Conservation (phyloP, 352 stramenopile species). For the Phytophthora vignae region DNA sequence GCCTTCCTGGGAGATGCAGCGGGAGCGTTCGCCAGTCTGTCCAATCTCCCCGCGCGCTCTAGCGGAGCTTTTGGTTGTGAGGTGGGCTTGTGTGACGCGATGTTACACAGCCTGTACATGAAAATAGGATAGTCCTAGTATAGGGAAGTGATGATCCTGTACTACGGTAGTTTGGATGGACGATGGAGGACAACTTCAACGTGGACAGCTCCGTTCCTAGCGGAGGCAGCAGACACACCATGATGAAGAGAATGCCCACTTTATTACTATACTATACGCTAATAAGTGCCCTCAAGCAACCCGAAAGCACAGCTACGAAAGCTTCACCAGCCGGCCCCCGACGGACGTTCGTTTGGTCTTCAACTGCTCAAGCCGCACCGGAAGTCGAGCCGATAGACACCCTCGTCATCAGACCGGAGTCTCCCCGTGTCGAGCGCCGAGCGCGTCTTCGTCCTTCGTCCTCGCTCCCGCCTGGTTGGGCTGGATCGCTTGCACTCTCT, state of each 20-base stretch:
- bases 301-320: slow-evolving; percentile 40
- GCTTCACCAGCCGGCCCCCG: slow-evolving; percentile 19
- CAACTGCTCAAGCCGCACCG: background rate
- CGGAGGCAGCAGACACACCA: too few species aligned
- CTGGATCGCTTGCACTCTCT: slow-evolving; percentile 42
- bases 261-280: slow-evolving; percentile 54
- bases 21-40: slow-evolving; percentile 28
- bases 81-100: slow-evolving; percentile 17
- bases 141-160: background rate
- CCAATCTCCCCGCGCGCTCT: slow-evolving; percentile 2
- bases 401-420: background rate
- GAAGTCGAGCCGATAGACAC: background rate
- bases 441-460: slow-evolving; percentile 11
- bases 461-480: slow-evolving; percentile 9
- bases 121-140: background rate
- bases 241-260: slow-evolving; percentile 46
- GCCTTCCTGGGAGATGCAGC: slow-evolving; percentile 10
- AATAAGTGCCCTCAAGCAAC: slow-evolving; percentile 45
- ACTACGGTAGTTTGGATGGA: background rate
- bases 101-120: slow-evolving; percentile 3
- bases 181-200: background rate
- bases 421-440: slow-evolving; percentile 4
- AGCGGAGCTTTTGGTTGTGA: slow-evolving; percentile 26
- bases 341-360: slow-evolving; percentile 20
- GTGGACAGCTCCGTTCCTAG: background rate